phyloP scores from a whole-genome alignment of 257 asterid species.

The Handroanthus guayacan region DNA sequence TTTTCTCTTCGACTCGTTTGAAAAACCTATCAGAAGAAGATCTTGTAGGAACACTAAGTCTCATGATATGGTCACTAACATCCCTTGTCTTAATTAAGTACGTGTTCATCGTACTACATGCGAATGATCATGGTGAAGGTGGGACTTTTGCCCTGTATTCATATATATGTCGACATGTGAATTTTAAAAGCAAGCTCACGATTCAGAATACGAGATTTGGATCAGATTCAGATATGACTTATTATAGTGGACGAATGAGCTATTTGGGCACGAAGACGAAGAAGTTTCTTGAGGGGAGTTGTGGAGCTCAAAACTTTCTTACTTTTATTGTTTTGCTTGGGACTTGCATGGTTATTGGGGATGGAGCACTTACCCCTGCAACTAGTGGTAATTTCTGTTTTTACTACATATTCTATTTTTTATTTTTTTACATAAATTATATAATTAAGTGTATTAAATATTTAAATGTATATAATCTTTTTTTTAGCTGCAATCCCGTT shows the following conservation, averaged over 20 bases:
- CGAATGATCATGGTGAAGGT: constrained; percentile 85
- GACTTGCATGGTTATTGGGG: constrained; percentile 86
- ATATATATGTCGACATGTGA: constrained; percentile 55
- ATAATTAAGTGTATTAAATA: too few relatives aligned
- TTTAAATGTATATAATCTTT: too few relatives aligned
- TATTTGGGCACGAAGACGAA: constrained; percentile 49
- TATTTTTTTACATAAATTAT: too few relatives aligned
- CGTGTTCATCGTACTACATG: constrained; percentile 68
- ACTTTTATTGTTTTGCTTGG: constrained; percentile 65
- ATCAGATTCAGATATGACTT: constrained; percentile 42
- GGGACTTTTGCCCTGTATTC: constrained; percentile 87
- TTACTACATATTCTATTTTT: neutral
- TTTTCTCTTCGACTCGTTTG: constrained; percentile 61
- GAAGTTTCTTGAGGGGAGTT: constrained; percentile 57
- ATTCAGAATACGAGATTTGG: constrained; percentile 47
- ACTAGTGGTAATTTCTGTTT: constrained; percentile 55
- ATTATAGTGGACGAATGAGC: constrained; percentile 42
- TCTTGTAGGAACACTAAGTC: constrained; percentile 71
- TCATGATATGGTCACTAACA: constrained; percentile 76
- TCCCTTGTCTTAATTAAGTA: constrained; percentile 63
- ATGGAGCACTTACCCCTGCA: constrained; percentile 87
- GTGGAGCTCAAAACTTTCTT: constrained; percentile 52
- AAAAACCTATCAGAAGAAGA: constrained; percentile 64
- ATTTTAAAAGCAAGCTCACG: constrained; percentile 53
- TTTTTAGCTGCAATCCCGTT: too few relatives aligned